phyloP scores from a whole-genome alignment of 805 yeast genomes.

The Nakazawaea sp. region DNA sequence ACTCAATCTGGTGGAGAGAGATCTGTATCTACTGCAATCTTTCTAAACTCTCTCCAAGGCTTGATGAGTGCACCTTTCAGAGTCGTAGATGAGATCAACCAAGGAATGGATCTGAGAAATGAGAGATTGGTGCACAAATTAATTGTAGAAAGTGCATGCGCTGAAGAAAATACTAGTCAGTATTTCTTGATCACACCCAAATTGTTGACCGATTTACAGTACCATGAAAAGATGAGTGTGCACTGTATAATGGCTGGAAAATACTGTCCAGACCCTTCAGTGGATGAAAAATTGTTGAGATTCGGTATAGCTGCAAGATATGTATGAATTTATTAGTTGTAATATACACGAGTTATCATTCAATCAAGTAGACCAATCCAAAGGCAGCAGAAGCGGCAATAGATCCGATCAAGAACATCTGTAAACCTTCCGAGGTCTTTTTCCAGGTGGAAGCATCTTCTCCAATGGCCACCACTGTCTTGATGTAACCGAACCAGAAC shows the following conservation, averaged over 20 bases:
- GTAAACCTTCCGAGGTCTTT: slow-evolving; percentile 72
- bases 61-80: slow-evolving; percentile 85
- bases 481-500: slow-evolving; percentile 79
- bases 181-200: slow-evolving; percentile 93
- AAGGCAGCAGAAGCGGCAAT: slow-evolving; percentile 97
- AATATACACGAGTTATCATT: slow-evolving; percentile 15
- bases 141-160: slow-evolving; percentile 80
- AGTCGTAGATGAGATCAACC: slow-evolving; percentile 96
- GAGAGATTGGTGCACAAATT: slow-evolving; percentile 82
- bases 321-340: background rate
- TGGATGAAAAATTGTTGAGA: slow-evolving; percentile 6
- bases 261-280: slow-evolving; percentile 12
- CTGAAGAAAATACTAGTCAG: slow-evolving; percentile 43
- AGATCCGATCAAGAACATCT: slow-evolving; percentile 96
- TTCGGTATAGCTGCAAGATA: slow-evolving; percentile 9
- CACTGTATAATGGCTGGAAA: slow-evolving; percentile 71
- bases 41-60: slow-evolving; percentile 85
- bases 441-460: slow-evolving; percentile 55
- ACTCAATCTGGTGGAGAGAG: slow-evolving; percentile 98
- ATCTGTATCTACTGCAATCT: slow-evolving; percentile 89
- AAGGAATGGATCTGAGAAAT: slow-evolving; percentile 95
- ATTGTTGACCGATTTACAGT: slow-evolving; percentile 67
- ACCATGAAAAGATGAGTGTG: slow-evolving; percentile 73
- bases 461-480: slow-evolving; percentile 82
- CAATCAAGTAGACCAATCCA: slow-evolving; percentile 79